phyloP scores from a whole-genome alignment of 225 moss, liverwort and hornwort genomes.

The Thuidium tamariscinum region DNA sequence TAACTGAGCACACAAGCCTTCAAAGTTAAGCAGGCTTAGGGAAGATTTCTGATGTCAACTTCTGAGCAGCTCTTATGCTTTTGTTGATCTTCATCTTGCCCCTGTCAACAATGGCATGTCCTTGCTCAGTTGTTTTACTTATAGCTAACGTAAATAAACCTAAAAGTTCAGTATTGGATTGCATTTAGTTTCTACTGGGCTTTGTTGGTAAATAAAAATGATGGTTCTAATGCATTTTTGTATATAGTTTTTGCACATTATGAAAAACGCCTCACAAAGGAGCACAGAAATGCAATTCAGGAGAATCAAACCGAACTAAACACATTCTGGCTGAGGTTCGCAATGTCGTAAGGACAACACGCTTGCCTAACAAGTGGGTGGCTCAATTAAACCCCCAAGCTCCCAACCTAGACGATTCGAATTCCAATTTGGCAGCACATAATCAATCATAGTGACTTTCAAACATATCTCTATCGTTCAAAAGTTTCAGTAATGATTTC shows the following conservation, averaged over 20 bases:
- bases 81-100: conserved; percentile 97
- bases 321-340: neutral
- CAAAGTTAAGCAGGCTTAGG: conserved; percentile 92
- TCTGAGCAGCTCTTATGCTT: conserved; percentile 80
- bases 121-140: neutral
- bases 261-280: neutral
- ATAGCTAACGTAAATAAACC: neutral
- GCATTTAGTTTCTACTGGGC: neutral
- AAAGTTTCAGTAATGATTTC: neutral
- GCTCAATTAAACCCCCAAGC: neutral
- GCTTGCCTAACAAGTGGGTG: neutral
- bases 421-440: neutral
- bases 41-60: conserved; percentile 92
- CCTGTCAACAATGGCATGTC: conserved; percentile 21
- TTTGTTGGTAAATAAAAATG: neutral
- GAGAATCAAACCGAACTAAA: neutral
- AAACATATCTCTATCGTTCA: neutral
- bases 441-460: neutral
- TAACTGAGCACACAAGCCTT: neutral
- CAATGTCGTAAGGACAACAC: neutral
- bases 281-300: neutral
- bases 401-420: neutral
- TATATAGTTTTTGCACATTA: neutral
- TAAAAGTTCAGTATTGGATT: neutral
- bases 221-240: neutral